These are phyloP conservation scores for Bipolaris victoriae DNA, from an alignment of 2,329 filamentous ascomycete species.

Conservation along the genomic window DNA sequence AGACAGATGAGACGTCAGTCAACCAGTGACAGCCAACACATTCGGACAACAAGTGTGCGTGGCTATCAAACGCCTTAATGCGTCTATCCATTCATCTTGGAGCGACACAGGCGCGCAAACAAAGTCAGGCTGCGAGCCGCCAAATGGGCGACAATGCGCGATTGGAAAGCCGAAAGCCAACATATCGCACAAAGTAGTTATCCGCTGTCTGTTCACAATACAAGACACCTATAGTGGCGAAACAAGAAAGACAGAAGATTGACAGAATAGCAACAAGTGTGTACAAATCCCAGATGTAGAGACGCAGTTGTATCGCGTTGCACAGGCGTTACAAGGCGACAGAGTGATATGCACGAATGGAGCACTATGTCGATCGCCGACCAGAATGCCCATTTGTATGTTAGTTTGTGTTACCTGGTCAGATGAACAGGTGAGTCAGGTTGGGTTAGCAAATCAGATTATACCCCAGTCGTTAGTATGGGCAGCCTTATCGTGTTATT, in stretches of 20 bases:
- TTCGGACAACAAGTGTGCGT: constrained; percentile 14
- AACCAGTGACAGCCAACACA: constrained; percentile 7
- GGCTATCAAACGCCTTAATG: constrained; percentile 1
- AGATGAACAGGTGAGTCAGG: background rate
- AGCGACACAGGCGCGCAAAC: constrained; percentile 24
- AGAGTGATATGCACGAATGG: constrained; percentile 26
- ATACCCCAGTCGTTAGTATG: background rate
- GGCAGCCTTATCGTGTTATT: background rate
- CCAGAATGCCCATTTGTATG: constrained; percentile 13
- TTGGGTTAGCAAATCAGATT: constrained; percentile 3
- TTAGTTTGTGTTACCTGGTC: constrained; percentile 16
- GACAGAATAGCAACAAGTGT: constrained; percentile 6
- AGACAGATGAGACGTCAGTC: background rate
- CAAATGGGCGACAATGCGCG: constrained; percentile 12
- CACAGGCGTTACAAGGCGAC: constrained; percentile 14
- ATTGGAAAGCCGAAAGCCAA: constrained; percentile 20
- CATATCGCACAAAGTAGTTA: constrained; percentile 19
- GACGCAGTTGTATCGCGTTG: constrained; percentile 27
- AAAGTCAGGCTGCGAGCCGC: constrained; percentile 22
- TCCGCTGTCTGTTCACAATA: constrained; percentile 19
- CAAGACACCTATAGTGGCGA: constrained; percentile 17
- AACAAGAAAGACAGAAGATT: constrained; percentile 22
- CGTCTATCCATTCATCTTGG: constrained; percentile 6
- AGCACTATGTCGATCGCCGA: constrained; percentile 20
- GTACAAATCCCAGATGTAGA: constrained; percentile 15